Evolutionary conservation across 2,329 filamentous ascomycete species (phyloP), one percentile per base, ranked within the genome.

Genomic region (Aspergillus melleus): DNA sequence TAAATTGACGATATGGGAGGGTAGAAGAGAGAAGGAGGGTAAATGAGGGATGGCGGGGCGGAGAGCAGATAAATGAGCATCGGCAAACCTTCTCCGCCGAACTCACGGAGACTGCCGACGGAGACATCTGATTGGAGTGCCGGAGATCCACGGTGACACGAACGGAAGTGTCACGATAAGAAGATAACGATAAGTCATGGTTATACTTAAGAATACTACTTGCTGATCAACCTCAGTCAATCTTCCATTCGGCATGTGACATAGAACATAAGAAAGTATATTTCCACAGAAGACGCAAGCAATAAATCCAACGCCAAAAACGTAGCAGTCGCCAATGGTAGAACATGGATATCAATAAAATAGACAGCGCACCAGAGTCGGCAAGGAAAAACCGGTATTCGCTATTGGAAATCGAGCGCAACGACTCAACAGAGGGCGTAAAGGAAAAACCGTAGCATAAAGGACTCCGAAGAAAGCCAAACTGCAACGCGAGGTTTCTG

Each of bases 281-380:
- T 59, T 55, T 59, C 52, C 57, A 59, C 50, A 63, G 47, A 61
- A 68, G 42, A 65, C 26, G 26, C 26, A 29, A 29, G 26, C 26
- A 29, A 29, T 8, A 24, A 66, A 70, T 50, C 68, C 59, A 65
- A 72, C 72, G 70, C 72, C 72, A 65, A 66, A 36, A 54, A 60
- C 54, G 60, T 60, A 63, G 64, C 68, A 68, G 64, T 72, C 68
- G 70, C 71, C 70, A 58, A 64, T 61, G 60, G 52, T 61, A 60
- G 60, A 61, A 72, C 65, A 69, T 69, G 72, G 72, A 74, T 74
- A 74, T 74, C 71, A 74, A 70, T 63, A 64, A 61, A 49, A 50
- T 29, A 53, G 53, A 49, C 61, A 54, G 44, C 49, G 54, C 32
- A 54, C 50, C 30, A 39, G 49, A 50, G 46, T 46, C 56, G 29